Evolutionary conservation across 208 protist genomes (phyloP).

Genomic region (Tritrichomonas foetus): DNA sequence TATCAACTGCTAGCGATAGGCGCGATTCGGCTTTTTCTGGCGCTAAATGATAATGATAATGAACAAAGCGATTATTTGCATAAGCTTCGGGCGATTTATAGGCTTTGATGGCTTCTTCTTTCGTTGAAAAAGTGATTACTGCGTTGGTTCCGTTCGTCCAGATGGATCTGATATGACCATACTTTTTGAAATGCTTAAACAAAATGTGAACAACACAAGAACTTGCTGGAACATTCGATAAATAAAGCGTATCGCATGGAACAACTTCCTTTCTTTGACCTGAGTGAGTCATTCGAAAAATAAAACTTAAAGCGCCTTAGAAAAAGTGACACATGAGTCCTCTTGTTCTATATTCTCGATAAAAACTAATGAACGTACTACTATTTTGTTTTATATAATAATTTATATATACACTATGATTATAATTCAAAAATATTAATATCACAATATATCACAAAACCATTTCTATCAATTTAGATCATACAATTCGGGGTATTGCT

Average conservation of each 20-base stretch:
- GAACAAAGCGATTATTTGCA: not conserved
- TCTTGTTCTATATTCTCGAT: no score
- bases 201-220: not conserved
- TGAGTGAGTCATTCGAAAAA: no score
- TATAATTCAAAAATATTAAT: no score
- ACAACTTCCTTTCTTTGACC: not conserved
- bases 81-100: not conserved
- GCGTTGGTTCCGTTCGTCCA: not conserved
- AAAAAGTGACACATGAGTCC: no score
- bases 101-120: not conserved
- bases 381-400: no score
- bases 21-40: not conserved
- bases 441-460: no score
- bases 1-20: not conserved
- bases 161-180: not conserved
- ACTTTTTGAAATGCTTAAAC: constrained; percentile 9
- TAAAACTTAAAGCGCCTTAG: no score
- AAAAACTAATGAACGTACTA: no score
- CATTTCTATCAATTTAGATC: no score
- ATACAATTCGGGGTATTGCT: no score
- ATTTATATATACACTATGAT: no score
- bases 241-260: not conserved
- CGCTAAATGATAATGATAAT: not conserved
- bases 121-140: not conserved
- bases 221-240: not conserved